phyloP scores from a whole-genome alignment of 352 stramenopile species.

The Pythium aristosporum region DNA sequence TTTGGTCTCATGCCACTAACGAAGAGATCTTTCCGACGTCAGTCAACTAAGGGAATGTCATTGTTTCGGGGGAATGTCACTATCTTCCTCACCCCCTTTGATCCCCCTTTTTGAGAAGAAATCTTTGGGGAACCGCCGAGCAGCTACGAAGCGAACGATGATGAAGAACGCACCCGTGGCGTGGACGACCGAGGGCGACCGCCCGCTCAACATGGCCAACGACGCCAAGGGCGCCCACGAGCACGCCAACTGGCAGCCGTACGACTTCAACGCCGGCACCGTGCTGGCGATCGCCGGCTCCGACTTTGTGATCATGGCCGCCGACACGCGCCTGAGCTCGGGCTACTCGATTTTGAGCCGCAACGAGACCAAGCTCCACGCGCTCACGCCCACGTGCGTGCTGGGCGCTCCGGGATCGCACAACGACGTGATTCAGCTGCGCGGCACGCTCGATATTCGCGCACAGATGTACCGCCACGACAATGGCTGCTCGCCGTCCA shows the following conservation, averaged over 20 bases:
- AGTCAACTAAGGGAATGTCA: neutral
- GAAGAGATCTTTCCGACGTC: constrained; percentile 16
- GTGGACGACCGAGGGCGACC: constrained; percentile 66
- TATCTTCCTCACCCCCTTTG: neutral
- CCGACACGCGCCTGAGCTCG: constrained; percentile 94
- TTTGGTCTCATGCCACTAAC: constrained; percentile 14
- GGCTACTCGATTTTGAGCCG: constrained; percentile 97
- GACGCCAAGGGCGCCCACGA: constrained; percentile 32
- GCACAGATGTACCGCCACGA: constrained; percentile 93
- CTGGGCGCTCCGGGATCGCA: constrained; percentile 79
- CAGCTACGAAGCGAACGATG: constrained; percentile 3
- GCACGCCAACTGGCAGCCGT: constrained; percentile 73
- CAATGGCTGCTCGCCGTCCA: constrained; percentile 93
- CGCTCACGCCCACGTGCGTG: constrained; percentile 69
- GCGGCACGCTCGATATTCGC: constrained; percentile 74
- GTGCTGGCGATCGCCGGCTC: constrained; percentile 92
- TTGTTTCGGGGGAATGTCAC: constrained; percentile 10
- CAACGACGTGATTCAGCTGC: constrained; percentile 87
- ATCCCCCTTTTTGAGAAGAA: constrained; percentile 10
- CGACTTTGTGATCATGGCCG: constrained; percentile 96
- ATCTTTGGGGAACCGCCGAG: constrained; percentile 8
- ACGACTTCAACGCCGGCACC: constrained; percentile 86
- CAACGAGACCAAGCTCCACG: constrained; percentile 91
- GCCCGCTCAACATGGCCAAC: constrained; percentile 37
- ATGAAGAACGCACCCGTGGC: constrained; percentile 53